Conservation (phyloP, 192 early-diverging fungal genomes). For the Pilobolus umbonatus region DNA sequence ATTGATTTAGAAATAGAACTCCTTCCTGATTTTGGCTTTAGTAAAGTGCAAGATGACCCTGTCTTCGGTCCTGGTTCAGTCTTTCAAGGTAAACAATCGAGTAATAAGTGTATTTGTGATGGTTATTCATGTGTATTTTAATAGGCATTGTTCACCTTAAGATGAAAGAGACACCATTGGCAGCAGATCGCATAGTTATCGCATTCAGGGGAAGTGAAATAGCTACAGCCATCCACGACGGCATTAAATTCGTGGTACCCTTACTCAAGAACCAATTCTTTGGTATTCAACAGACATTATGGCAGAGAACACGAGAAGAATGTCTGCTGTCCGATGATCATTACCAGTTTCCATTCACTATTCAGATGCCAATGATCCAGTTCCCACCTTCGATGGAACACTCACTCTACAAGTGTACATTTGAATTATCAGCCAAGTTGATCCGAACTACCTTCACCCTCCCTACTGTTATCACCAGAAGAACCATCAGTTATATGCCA, state of each 20-base stretch:
- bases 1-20: conserved; percentile 8
- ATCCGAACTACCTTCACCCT: conserved; percentile 8
- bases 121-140: background rate
- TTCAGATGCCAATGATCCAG: conserved; percentile 26
- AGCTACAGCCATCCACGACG: background rate
- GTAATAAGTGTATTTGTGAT: background rate
- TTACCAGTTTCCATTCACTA: conserved; percentile 23
- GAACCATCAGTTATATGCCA: conserved; percentile 14
- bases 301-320: conserved; percentile 6
- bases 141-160: conserved; percentile 13
- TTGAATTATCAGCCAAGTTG: conserved; percentile 10
- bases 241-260: background rate
- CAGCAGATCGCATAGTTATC: conserved; percentile 10
- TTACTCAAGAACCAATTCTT: conserved; percentile 13
- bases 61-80: conserved; percentile 28
- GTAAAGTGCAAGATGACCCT: conserved; percentile 17
- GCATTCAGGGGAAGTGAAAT: conserved; percentile 7
- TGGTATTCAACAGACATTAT: conserved; percentile 14
- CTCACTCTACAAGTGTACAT: conserved; percentile 10
- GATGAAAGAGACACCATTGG: conserved; percentile 4
- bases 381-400: conserved; percentile 23
- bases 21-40: conserved; percentile 18
- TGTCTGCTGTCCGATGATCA: background rate
- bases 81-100: conserved; percentile 18
- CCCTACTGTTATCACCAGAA: conserved; percentile 1